phyloP scores from a whole-genome alignment of 2,329 filamentous ascomycete genomes.

The Nemania bipapillata region DNA sequence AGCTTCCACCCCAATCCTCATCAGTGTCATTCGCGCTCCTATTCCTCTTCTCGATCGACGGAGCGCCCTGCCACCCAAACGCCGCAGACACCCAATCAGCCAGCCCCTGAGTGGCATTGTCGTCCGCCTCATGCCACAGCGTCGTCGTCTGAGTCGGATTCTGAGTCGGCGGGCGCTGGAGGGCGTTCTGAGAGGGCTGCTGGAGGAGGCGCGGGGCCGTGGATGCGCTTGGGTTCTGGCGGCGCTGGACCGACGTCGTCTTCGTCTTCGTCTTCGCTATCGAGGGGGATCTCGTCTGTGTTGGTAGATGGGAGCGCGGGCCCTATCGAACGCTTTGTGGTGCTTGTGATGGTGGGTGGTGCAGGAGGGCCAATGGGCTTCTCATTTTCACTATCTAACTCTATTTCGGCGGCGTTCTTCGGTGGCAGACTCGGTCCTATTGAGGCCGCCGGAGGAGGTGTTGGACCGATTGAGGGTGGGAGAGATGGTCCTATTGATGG shows the following conservation, averaged over 20 bases:
- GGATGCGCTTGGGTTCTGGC: slow-evolving; percentile 48
- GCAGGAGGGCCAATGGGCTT: slow-evolving; percentile 43
- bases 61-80: too few species aligned
- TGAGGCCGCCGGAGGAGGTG: slow-evolving; percentile 20
- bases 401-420: slow-evolving; percentile 58
- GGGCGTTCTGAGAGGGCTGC: slow-evolving; percentile 55
- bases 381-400: slow-evolving; percentile 57
- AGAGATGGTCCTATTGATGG: slow-evolving; percentile 27
- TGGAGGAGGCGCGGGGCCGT: slow-evolving; percentile 59
- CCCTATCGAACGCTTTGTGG: slow-evolving; percentile 41
- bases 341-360: slow-evolving; percentile 29
- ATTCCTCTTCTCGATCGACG: too few species aligned
- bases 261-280: slow-evolving; percentile 40
- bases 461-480: slow-evolving; percentile 33
- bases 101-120: too few species aligned
- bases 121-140: too few species aligned
- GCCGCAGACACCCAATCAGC: too few species aligned
- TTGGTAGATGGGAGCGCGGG: slow-evolving; percentile 41
- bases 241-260: slow-evolving; percentile 42
- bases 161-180: slow-evolving; percentile 50
- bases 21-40: too few species aligned
- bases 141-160: slow-evolving; percentile 49
- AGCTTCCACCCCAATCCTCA: too few species aligned
- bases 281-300: slow-evolving; percentile 42
- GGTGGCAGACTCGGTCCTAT: slow-evolving; percentile 30